A percentile compares a stretch with the other conserved stretches of the same genome.
Conservation (phyloP, 352 stramenopile species). For the Pythium chondricola region DNA sequence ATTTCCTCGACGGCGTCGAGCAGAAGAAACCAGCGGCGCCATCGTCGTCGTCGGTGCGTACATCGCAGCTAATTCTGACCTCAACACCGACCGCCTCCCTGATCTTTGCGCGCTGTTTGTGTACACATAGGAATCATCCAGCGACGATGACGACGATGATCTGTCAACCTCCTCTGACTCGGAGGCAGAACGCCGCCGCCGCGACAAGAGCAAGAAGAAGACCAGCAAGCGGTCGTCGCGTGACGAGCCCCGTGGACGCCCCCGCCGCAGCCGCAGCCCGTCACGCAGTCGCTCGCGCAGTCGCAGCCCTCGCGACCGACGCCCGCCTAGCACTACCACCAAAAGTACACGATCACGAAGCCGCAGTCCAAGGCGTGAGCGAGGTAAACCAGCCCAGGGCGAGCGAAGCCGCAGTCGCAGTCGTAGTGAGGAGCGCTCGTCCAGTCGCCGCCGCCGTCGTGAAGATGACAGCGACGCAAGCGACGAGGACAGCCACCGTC, state of each 20-base stretch:
- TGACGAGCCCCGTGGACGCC: neutral
- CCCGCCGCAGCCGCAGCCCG: conserved; percentile 2
- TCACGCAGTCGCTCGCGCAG: neutral
- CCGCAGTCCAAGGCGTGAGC: conserved; percentile 1
- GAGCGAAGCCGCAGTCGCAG: conserved; percentile 28
- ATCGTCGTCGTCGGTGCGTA: conserved; percentile 13
- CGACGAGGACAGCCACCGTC: conserved; percentile 9
- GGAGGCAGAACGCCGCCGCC: conserved; percentile 5
- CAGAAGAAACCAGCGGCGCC: conserved; percentile 22
- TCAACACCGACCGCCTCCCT: too few relatives aligned
- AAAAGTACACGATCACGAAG: neutral
- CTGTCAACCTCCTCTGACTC: too few relatives aligned
- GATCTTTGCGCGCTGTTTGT: neutral
- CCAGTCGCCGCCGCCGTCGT: conserved; percentile 13
- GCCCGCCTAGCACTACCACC: neutral
- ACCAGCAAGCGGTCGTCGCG: too few relatives aligned
- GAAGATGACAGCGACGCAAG: conserved; percentile 3
- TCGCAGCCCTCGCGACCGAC: neutral
- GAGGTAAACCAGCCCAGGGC: neutral
- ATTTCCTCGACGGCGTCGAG: conserved; percentile 37
- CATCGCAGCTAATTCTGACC: too few relatives aligned
- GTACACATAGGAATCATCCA: conserved; percentile 14
- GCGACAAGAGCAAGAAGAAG: conserved; percentile 8
- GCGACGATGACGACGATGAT: conserved; percentile 19
- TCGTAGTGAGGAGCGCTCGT: conserved; percentile 11